Evolutionary conservation across 805 yeast genomes (phyloP).

Genomic region (Hanseniaspora clermontiae): DNA sequence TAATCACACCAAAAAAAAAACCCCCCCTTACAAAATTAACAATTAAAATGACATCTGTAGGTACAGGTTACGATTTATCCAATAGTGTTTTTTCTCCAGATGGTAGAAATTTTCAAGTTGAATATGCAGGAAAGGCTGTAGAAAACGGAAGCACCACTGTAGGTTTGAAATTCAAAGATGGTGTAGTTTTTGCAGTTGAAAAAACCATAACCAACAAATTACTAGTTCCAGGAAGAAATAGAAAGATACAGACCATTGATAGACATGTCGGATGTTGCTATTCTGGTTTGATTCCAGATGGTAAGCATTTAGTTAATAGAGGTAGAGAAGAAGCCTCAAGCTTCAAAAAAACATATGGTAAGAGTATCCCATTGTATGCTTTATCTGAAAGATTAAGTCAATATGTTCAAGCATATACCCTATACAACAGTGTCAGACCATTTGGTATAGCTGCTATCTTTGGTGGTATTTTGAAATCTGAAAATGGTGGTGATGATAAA

Average conservation of each 20-base stretch:
- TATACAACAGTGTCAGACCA: constrained; percentile 94
- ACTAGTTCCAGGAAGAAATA: constrained; percentile 78
- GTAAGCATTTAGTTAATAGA: constrained; percentile 79
- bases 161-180: constrained; percentile 85
- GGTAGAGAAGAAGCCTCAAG: constrained; percentile 84
- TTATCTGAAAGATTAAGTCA: constrained; percentile 79
- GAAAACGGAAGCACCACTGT: constrained; percentile 94
- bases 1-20: background rate
- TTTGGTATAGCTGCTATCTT: constrained; percentile 87
- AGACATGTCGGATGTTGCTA: constrained; percentile 88
- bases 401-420: constrained; percentile 88
- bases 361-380: constrained; percentile 64
- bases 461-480: constrained; percentile 65
- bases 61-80: constrained; percentile 97
- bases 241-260: constrained; percentile 84
- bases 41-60: constrained; percentile 64
- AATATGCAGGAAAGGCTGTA: constrained; percentile 93
- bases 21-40: background rate
- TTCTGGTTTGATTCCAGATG: constrained; percentile 93
- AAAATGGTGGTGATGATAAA: constrained; percentile 49
- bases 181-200: constrained; percentile 95
- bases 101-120: constrained; percentile 93
- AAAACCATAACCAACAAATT: constrained; percentile 77
- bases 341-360: constrained; percentile 65
- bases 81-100: constrained; percentile 85